These are phyloP conservation scores for Cladorrhinum samala DNA, from an alignment of 495 filamentous ascomycete species.

Conservation along the genomic window DNA sequence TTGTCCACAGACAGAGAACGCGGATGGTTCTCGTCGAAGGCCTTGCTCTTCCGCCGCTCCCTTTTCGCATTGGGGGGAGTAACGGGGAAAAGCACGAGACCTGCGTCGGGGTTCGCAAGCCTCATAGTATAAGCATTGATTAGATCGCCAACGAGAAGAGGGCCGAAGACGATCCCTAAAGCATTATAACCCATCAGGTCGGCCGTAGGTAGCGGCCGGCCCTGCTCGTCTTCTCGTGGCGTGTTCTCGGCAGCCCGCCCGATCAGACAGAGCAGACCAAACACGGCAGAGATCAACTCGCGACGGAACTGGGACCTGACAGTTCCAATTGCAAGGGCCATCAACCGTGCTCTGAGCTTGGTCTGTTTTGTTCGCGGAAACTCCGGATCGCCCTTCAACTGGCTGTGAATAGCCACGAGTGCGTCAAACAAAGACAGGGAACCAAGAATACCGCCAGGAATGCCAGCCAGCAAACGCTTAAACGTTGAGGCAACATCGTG, in stretches of 20 bases:
- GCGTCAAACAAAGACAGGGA: slow-evolving; percentile 59
- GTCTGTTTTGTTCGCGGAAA: slow-evolving; percentile 43
- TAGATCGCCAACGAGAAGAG: slow-evolving; percentile 54
- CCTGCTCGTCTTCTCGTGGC: slow-evolving; percentile 41
- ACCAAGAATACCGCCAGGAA: slow-evolving; percentile 71
- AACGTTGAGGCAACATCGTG: slow-evolving; percentile 69
- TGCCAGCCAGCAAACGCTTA: slow-evolving; percentile 60
- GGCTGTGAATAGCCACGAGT: slow-evolving; percentile 55
- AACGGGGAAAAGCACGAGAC: slow-evolving; percentile 32
- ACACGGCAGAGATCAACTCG: slow-evolving; percentile 59
- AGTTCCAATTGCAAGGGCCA: slow-evolving; percentile 56
- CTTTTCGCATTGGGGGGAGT: slow-evolving; percentile 31
- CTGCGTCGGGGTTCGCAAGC: slow-evolving; percentile 28
- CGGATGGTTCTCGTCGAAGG: slow-evolving; percentile 2
- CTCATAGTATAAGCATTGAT: slow-evolving; percentile 40
- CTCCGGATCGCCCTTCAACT: slow-evolving; percentile 46
- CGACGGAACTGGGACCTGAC: slow-evolving; percentile 52
- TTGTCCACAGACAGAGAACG: slow-evolving; percentile 33
- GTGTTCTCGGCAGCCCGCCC: slow-evolving; percentile 46
- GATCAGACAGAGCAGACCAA: slow-evolving; percentile 54
- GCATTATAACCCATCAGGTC: slow-evolving; percentile 58
- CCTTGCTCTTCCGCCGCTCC: slow-evolving; percentile 29
- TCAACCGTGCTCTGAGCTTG: slow-evolving; percentile 52
- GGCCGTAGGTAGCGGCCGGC: slow-evolving; percentile 39
- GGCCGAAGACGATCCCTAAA: slow-evolving; percentile 59